Base-by-base conservation (phyloP, 1,284 basidiomycete species). In the Bjerkandera adusta region DNA sequence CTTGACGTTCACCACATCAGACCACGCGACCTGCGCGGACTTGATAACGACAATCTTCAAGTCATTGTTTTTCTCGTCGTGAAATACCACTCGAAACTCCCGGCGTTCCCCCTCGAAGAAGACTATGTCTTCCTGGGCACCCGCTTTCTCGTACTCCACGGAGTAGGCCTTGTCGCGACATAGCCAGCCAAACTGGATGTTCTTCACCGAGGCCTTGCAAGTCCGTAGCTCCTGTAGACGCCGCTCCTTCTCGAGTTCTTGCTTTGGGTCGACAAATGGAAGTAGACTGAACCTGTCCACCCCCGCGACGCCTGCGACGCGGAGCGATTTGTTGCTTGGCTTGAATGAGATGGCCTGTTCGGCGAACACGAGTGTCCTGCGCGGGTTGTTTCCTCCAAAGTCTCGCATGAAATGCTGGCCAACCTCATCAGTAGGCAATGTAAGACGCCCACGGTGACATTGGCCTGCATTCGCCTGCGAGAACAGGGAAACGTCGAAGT, bases 131-230 rank as follows among this genome's bases (percentile, higher is more conserved):
- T 4, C 43, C 32, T 43, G 30, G 15, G 8, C 8, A 27, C 49
- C 53, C 16, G 48, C 37, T 32, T 66, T 59, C 58, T 81, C 77
- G 68, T 73, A 77, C 62, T 84, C 80, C 37, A 76, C 60, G 4
- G 81, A 83, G 51, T 77, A 76, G 0, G 71, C 67, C 11, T 64
- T 58, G 54, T 80, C 77, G 25, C 73, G 68, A 51, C 76, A 81
- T 49, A 70, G 64, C 75, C 77, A 79, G 10, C 80, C 78, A 52
- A 82, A 68, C 46, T 70, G 68, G 21, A 85, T 55, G 3, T 63
- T 58, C 4, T 47, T 50, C 34, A 80, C 49, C 2, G 45, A 48
- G 10, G 75, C 60, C 10, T 41, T 36, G 20, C 59, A 54, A 2
- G 51, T 37, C 15, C 60, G 54, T 4, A 77, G 60, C n/a, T 65